Conservation (phyloP, 2,329 filamentous ascomycete species). For the Nigrospora sphaerica region DNA sequence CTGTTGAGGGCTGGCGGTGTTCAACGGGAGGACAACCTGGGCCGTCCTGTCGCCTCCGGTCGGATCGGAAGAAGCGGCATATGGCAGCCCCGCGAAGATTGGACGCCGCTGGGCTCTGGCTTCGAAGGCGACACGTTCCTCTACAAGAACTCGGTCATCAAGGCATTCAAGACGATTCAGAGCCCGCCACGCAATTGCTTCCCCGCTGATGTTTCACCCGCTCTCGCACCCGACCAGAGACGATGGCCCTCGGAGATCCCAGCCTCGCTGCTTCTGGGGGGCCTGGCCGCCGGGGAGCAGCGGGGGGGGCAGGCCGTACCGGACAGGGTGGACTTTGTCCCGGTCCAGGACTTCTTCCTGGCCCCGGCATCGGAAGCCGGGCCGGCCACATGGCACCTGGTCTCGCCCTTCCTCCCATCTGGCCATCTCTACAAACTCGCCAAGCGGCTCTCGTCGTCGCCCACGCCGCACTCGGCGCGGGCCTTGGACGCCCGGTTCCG, state of each 20-base stretch:
- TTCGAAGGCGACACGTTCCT: constrained; percentile 22
- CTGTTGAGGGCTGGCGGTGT: no score
- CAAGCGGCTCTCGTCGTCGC: constrained; percentile 10
- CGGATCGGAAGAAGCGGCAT: neutral
- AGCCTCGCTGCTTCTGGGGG: constrained; percentile 20
- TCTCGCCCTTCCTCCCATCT: constrained; percentile 17
- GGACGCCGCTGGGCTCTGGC: constrained; percentile 19
- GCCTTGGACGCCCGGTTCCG: constrained; percentile 19
- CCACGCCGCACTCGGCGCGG: no score
- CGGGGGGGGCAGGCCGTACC: neutral
- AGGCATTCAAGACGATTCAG: constrained; percentile 16
- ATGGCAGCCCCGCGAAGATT: constrained; percentile 10
- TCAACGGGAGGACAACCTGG: no score
- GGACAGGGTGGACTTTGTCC: constrained; percentile 13
- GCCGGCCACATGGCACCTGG: constrained; percentile 17
- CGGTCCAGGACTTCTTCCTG: constrained; percentile 23
- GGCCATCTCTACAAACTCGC: constrained; percentile 19
- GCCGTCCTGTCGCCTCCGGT: no score
- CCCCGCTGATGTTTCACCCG: neutral
- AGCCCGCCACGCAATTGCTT: constrained; percentile 25
- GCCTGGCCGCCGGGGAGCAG: constrained; percentile 1
- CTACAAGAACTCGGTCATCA: constrained; percentile 20
- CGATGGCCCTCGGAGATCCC: constrained; percentile 25
- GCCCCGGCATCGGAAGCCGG: constrained; percentile 7
- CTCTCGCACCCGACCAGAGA: no score